These are phyloP conservation scores for Penicillium sp. DNA, from an alignment of 2,329 filamentous ascomycete genomes.

Conservation along the genomic window DNA sequence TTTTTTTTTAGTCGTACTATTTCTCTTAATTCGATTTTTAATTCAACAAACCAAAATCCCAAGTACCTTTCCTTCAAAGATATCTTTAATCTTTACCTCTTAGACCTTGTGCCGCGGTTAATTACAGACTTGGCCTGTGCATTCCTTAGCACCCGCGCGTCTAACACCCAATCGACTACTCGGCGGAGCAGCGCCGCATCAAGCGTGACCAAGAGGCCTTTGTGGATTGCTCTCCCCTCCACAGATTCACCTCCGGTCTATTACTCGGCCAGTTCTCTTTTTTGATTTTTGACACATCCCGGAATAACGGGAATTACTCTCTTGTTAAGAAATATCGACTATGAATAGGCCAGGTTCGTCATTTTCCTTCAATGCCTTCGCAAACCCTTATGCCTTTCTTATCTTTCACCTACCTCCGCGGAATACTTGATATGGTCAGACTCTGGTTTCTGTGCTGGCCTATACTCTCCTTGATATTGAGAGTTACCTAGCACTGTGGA, in stretches of 20 bases:
- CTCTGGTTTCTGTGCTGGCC: constrained; percentile 10
- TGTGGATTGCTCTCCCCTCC: constrained; percentile 20
- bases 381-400: constrained; percentile 4
- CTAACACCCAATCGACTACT: constrained; percentile 26
- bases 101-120: neutral
- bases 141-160: constrained; percentile 19
- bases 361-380: constrained; percentile 27
- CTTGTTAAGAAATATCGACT: constrained; percentile 12
- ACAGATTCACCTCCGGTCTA: constrained; percentile 9
- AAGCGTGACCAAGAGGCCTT: constrained; percentile 19
- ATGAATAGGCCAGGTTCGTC: constrained; percentile 53
- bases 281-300: constrained; percentile 14
- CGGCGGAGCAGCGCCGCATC: constrained; percentile 27
- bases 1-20: neutral
- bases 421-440: neutral
- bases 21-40: neutral
- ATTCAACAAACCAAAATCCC: neutral
- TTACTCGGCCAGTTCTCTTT: constrained; percentile 8
- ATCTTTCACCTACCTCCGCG: constrained; percentile 3
- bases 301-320: constrained; percentile 3
- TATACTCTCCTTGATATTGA: neutral
- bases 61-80: neutral
- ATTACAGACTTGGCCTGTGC: constrained; percentile 6
- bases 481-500: neutral
- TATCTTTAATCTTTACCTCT: neutral